Evolutionary conservation across 1,139 yeast genomes (phyloP), one percentile per base, ranked within the genome.

Genomic region (Casaregolazyma lundiana): DNA sequence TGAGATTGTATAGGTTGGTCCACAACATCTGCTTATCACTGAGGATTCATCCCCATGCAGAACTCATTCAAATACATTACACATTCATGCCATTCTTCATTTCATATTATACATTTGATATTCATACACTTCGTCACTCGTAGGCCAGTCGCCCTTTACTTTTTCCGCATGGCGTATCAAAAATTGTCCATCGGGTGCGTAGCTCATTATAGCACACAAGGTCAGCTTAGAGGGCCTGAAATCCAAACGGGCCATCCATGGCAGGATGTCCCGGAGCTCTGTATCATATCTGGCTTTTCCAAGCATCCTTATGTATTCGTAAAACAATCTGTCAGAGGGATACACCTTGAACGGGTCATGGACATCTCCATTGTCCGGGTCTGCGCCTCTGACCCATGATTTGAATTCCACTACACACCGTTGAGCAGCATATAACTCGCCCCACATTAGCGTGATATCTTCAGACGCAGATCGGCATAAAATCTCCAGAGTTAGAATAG

Each of bases 321-420:
- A 68, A 75, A 88, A 75, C 29, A 81, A 62, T 16, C 60, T 58
- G 39, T 72, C 69, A 6, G 71, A 65, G 0, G 88, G 85, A 38
- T 66, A 63, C 3, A 65, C 19, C 35, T 63, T 65, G 2, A 78
- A 52, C 3, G 60, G 48, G 20, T 65, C 69, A 3, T 57, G 53
- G 4, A 51, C 41, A 24, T 62, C 69, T 35, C 64, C 62, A 3
- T 61, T 61, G 43, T 61, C 56, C 11, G 39, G 29, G 35, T 57
- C 20, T 48, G 58, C 53, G 37, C 65, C 58, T 53, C 70, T 42
- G 50, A 65, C 68, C 57, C 66, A 63, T 47, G 44, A 60, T 49
- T 76, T 73, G 62, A 81, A 78, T 58, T 82, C 86, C 37, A 69
- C 73, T 5, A 80, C 71, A 0, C 85, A 81, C 13, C 80, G 69